These are phyloP conservation scores for Volvox carteri DNA, from an alignment of 163 green algal species.

Conservation along the genomic window DNA sequence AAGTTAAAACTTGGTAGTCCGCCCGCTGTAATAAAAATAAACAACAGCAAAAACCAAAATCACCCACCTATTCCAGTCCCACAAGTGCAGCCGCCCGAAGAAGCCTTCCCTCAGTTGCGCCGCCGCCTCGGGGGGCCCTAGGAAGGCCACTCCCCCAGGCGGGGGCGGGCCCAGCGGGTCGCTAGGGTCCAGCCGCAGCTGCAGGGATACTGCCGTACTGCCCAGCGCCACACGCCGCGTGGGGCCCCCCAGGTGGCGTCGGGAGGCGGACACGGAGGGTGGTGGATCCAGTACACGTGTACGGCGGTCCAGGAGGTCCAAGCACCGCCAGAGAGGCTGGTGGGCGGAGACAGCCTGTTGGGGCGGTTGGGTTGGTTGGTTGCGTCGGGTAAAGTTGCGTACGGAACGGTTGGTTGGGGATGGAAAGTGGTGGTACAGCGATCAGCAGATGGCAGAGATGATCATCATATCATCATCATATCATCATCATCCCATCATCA, in stretches of 20 bases:
- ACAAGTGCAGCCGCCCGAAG: slow-evolving; percentile 23
- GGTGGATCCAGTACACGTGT: slow-evolving; percentile 37
- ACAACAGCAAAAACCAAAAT: too few species aligned
- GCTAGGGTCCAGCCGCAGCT: slow-evolving; percentile 29
- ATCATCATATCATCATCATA: too few species aligned
- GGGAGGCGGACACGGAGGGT: not conserved
- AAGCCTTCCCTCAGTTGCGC: slow-evolving; percentile 14
- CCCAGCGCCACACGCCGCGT: slow-evolving; percentile 11
- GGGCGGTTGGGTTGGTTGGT: too few species aligned
- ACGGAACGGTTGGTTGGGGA: too few species aligned
- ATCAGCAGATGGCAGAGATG: too few species aligned
- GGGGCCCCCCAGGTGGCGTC: slow-evolving; percentile 10
- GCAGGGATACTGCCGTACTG: slow-evolving; percentile 32
- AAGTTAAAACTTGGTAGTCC: too few species aligned
- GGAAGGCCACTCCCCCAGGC: slow-evolving; percentile 27
- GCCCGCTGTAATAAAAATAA: too few species aligned
- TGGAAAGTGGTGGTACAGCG: too few species aligned
- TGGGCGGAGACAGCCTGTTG: not conserved
- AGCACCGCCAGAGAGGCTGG: slow-evolving; percentile 20
- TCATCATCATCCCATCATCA: too few species aligned
- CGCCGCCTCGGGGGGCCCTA: slow-evolving; percentile 14
- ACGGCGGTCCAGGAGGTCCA: slow-evolving; percentile 24
- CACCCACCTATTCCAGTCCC: slow-evolving; percentile 4
- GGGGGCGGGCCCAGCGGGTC: slow-evolving; percentile 23
- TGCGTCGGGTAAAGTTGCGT: too few species aligned